Evolutionary conservation across 176 grass and related monocot species (phyloP).

Genomic region (Guadua angustifolia): DNA sequence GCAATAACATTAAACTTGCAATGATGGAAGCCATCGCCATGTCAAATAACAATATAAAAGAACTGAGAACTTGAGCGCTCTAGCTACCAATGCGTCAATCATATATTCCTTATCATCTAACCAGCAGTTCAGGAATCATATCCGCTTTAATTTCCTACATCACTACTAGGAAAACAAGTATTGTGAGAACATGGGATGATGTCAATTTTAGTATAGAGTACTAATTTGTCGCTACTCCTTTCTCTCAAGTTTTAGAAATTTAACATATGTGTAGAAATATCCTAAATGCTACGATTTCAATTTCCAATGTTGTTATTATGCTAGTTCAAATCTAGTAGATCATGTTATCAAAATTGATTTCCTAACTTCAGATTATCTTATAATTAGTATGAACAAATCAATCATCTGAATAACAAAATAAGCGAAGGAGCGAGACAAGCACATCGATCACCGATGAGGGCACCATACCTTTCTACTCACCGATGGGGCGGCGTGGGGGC

Average conservation of each 20-base stretch:
- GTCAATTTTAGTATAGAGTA: neutral
- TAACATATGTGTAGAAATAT: neutral
- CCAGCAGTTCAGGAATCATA: neutral
- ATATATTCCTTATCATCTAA: slow-evolving; percentile 2
- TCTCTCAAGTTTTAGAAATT: neutral
- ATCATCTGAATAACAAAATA: neutral
- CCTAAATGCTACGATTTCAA: slow-evolving; percentile 5
- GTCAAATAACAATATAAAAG: slow-evolving; percentile 25
- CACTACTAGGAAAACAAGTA: neutral
- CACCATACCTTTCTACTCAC: too few species aligned
- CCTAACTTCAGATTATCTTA: slow-evolving; percentile 26
- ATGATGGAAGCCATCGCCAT: slow-evolving; percentile 30
- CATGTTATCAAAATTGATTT: neutral
- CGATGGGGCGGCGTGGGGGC: too few species aligned
- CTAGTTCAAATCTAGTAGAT: slow-evolving; percentile 15
- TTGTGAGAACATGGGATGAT: neutral
- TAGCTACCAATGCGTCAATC: neutral
- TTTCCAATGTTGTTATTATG: neutral
- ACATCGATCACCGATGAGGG: neutral
- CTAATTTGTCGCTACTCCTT: neutral
- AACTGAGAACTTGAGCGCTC: neutral
- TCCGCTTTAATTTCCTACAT: neutral
- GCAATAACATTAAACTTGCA: slow-evolving; percentile 25
- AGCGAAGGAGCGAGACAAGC: neutral
- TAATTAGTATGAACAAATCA: slow-evolving; percentile 33